Evolutionary conservation across 768 basidiomycete species (phyloP), one percentile per base, ranked within the genome.

Genomic region (Collybiopsis luxurians): DNA sequence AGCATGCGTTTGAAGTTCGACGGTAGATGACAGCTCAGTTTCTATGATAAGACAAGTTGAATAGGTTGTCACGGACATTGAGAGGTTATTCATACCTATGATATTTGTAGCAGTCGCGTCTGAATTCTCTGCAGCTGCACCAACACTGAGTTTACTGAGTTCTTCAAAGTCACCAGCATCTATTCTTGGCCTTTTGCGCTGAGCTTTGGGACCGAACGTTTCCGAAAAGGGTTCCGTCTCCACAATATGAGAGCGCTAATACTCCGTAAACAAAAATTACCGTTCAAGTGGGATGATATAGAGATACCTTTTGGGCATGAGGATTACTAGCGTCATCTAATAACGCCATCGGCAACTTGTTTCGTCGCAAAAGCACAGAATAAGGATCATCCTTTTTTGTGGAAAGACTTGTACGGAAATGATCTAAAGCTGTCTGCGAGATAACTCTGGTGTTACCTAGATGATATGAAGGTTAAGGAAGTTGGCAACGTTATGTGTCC

Each of bases 381-480:
- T 98, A 99, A 0, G 97, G 97, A 66, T 98, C 95, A 73, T 92
- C 82, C 64, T 93, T 92, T 70, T 86, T 92, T 12, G 81, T 77
- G 23, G 83, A 79, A 44, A 99, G 81, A 65, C 91, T 93, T 13
- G 90, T 93, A 51, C 96, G 79, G 76, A 99, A 99, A 71, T 98
- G 97, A 66, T 97, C 95, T 64, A 99, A 76, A 13, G 96, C 95
- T 24, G 86, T 90, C 69, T 99, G 96, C 21, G 93, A 95, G 67
- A 99, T 98, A 34, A 98, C 96, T 67, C 97, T 79, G n/a, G 97
- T 98, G 72, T 98, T 98, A 42, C 96, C 95, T 95, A 62, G 24
- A 44, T 55, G 56, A 40, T 23, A 55, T 26, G 40, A 51, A 46
- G 31, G 19, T 26, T 48, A 59, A 27, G 23, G 19, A 27, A 55